Conservation (phyloP, 177 flowering plant species). For the Telopea speciosissima region DNA sequence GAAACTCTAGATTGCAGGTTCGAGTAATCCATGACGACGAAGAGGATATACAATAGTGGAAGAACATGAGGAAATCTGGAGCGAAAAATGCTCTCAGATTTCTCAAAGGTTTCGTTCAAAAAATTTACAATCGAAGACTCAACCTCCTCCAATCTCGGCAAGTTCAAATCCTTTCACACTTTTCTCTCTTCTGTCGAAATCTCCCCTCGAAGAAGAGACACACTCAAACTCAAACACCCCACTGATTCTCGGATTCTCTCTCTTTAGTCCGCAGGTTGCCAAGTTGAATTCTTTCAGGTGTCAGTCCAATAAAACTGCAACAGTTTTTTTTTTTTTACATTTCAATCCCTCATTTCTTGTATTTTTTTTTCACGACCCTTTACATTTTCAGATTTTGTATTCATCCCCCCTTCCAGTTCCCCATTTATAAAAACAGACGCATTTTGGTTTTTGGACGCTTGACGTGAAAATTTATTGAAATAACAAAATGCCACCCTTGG, state of each 20-base stretch:
- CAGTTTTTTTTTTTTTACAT: not conserved
- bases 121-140: not conserved
- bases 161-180: not conserved
- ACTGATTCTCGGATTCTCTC: too few relatives aligned
- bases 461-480: too few relatives aligned
- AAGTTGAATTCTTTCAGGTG: too few relatives aligned
- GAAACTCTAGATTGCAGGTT: conserved; percentile 34
- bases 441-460: too few relatives aligned
- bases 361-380: not conserved
- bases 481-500: too few relatives aligned
- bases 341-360: not conserved
- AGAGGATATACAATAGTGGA: not conserved
- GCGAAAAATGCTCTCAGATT: not conserved
- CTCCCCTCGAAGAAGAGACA: not conserved
- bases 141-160: not conserved
- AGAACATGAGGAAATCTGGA: not conserved
- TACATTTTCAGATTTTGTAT: too few relatives aligned
- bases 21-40: conserved; percentile 24
- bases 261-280: too few relatives aligned
- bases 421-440: too few relatives aligned
- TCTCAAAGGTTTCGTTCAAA: not conserved
- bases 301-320: not conserved
- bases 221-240: too few relatives aligned
- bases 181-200: not conserved
- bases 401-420: too few relatives aligned